Percentiles rank a stretch among this genome's conserved stretches.
phyloP scores from a whole-genome alignment of 129 eudicot species.

The Apium graveolens region DNA sequence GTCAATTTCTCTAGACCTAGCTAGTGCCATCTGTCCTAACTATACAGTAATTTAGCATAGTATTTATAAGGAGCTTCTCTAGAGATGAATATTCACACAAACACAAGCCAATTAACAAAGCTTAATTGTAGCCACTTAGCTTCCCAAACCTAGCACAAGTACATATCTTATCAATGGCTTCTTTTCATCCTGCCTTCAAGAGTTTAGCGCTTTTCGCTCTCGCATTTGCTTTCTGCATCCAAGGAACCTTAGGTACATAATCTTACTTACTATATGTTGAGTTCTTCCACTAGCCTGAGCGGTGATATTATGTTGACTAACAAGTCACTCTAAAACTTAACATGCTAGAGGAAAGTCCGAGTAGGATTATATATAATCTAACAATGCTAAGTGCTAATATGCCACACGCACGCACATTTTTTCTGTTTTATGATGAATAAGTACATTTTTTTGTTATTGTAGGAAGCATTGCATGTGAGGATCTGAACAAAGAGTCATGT shows the following conservation, averaged over 20 bases:
- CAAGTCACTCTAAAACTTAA: too few species aligned
- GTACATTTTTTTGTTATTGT: background rate
- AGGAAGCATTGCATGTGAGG: constrained; percentile 61
- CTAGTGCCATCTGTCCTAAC: background rate
- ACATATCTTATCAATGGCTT: constrained; percentile 25
- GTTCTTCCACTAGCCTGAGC: too few species aligned
- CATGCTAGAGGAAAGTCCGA: too few species aligned
- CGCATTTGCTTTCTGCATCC: constrained; percentile 33
- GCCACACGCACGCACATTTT: too few species aligned
- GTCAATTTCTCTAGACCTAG: background rate
- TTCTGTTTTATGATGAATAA: too few species aligned
- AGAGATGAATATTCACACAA: background rate
- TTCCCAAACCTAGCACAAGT: background rate
- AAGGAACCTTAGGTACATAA: constrained; percentile 30
- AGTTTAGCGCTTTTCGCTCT: constrained; percentile 10
- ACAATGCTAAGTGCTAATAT: too few species aligned
- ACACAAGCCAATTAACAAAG: too few species aligned
- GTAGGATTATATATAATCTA: too few species aligned
- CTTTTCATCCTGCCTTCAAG: constrained; percentile 2
- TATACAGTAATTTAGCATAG: background rate
- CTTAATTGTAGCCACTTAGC: background rate
- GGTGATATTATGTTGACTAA: too few species aligned
- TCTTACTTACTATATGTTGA: too few species aligned
- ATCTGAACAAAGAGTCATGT: constrained; percentile 62
- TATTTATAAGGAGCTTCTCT: background rate